Percentiles rank a stretch among this genome's conserved stretches.
phyloP scores from a whole-genome alignment of 768 basidiomycete genomes.

The Suillus hirtellus region DNA sequence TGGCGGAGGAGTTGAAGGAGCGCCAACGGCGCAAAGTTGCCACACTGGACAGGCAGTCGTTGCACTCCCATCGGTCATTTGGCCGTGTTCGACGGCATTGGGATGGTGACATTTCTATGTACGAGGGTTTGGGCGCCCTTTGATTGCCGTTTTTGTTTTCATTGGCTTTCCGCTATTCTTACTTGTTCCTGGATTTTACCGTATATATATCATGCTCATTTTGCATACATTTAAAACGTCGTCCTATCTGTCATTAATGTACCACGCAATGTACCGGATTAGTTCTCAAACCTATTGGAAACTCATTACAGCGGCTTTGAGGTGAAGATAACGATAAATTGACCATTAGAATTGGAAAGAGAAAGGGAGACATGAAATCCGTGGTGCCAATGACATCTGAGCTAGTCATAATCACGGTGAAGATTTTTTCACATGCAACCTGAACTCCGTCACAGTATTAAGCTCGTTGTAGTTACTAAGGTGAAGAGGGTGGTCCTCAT shows the following conservation, averaged over 20 bases:
- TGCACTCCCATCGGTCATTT: constrained; percentile 27
- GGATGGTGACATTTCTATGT: constrained; percentile 33
- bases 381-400: constrained; percentile 4
- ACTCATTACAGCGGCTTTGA: background rate
- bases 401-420: background rate
- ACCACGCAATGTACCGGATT: constrained; percentile 28
- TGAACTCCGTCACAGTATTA: background rate
- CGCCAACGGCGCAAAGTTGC: constrained; percentile 33
- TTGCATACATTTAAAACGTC: constrained; percentile 16
- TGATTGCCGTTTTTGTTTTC: constrained; percentile 16
- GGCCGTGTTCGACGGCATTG: constrained; percentile 23
- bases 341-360: constrained; percentile 3
- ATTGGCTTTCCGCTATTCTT: constrained; percentile 19
- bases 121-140: constrained; percentile 27
- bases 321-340: constrained; percentile 8
- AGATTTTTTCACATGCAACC: background rate
- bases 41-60: constrained; percentile 32
- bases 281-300: constrained; percentile 16
- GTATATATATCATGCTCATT: constrained; percentile 15
- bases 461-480: constrained; percentile 3
- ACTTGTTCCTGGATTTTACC: constrained; percentile 13
- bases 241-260: constrained; percentile 30
- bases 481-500: background rate
- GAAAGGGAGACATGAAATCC: background rate
- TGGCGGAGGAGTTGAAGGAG: constrained; percentile 48